Evolutionary conservation across 1,139 yeast species (phyloP).

Genomic region (Magnusiomyces ingens): DNA sequence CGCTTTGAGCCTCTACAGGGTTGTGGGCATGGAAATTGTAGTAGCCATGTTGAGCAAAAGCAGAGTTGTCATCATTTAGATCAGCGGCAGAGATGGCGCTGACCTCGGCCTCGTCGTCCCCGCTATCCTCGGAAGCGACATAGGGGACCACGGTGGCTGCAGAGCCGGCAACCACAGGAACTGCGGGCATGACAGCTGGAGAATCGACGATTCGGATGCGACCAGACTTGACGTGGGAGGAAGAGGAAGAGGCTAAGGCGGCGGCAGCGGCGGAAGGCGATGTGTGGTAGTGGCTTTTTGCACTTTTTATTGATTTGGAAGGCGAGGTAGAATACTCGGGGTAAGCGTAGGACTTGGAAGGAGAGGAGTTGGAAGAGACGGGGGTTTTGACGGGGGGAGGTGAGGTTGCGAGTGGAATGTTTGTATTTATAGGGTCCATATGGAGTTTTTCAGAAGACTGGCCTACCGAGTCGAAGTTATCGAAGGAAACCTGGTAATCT

Average conservation of each 20-base stretch:
- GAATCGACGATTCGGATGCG: slow-evolving; percentile 11
- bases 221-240: slow-evolving; percentile 11
- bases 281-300: too few species aligned
- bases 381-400: neutral
- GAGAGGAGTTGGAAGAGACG: slow-evolving; percentile 3
- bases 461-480: too few species aligned
- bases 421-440: too few species aligned
- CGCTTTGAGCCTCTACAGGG: neutral
- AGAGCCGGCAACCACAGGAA: too few species aligned
- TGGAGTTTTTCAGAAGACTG: too few species aligned
- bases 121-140: neutral
- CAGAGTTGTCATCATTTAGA: neutral
- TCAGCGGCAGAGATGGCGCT: slow-evolving; percentile 10
- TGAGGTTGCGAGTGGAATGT: too few species aligned
- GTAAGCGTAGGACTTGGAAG: neutral
- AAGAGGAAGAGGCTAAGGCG: slow-evolving; percentile 7
- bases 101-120: slow-evolving; percentile 6
- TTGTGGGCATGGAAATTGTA: too few species aligned
- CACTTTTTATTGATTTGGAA: neutral
- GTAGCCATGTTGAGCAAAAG: too few species aligned
- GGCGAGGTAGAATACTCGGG: slow-evolving; percentile 3
- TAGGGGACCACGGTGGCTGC: neutral
- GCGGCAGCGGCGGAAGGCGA: slow-evolving; percentile 14
- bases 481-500: too few species aligned
- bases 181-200: neutral